phyloP scores from a whole-genome alignment of 1,284 basidiomycete species.

The Ceratobasidium sp. region DNA sequence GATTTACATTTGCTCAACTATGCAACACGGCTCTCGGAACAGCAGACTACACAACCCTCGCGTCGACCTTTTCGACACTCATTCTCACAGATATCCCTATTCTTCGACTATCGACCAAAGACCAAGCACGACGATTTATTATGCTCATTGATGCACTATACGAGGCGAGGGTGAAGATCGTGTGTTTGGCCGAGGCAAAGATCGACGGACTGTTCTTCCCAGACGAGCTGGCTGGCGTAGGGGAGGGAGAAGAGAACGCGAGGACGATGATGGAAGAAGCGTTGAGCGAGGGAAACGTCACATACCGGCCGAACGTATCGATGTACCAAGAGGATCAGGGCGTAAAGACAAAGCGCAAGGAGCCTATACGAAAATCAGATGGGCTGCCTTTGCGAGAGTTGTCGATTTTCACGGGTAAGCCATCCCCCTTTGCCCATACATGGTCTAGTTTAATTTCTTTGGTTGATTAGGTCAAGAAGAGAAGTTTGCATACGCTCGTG shows the following conservation, averaged over 20 bases:
- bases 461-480: conserved; percentile 65
- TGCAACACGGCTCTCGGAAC: conserved; percentile 72
- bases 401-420: conserved; percentile 68
- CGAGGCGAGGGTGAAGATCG: conserved; percentile 55
- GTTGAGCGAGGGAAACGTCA: conserved; percentile 62
- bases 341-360: neutral
- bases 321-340: conserved; percentile 56
- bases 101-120: conserved; percentile 65
- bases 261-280: conserved; percentile 67
- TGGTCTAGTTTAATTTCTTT: neutral
- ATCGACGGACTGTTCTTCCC: conserved; percentile 69
- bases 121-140: conserved; percentile 74
- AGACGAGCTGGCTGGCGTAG: conserved; percentile 52
- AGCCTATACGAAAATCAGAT: neutral
- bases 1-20: conserved; percentile 67
- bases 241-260: conserved; percentile 48
- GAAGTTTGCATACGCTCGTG: conserved; percentile 72
- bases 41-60: conserved; percentile 73
- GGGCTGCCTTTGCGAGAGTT: conserved; percentile 45
- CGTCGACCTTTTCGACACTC: conserved; percentile 64
- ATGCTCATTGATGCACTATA: conserved; percentile 75
- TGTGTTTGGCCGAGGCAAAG: conserved; percentile 58
- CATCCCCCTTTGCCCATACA: neutral
- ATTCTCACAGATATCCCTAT: conserved; percentile 67
- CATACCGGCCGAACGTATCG: conserved; percentile 67